Conservation (phyloP, 495 filamentous ascomycete species). For the Penicillium coprophilum region DNA sequence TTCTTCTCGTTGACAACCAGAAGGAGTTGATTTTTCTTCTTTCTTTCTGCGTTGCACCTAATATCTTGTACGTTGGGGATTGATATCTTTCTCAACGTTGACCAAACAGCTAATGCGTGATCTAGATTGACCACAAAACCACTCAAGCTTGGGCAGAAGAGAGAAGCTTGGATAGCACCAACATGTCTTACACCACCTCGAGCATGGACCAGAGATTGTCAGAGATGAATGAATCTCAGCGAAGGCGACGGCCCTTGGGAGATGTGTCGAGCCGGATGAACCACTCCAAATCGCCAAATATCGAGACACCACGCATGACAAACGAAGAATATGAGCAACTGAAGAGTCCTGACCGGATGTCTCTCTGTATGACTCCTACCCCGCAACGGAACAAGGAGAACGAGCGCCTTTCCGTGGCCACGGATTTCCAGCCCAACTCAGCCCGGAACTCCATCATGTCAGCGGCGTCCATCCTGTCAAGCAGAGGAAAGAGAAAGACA, state of each 20-base stretch:
- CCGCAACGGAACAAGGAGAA: constrained; percentile 46
- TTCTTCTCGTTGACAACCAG: neutral
- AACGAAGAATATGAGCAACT: constrained; percentile 29
- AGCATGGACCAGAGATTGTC: constrained; percentile 23
- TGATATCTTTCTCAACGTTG: neutral
- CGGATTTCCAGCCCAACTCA: constrained; percentile 51
- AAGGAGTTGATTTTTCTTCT: neutral
- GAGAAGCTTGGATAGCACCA: neutral
- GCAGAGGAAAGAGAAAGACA: constrained; percentile 66
- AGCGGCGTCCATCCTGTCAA: constrained; percentile 61
- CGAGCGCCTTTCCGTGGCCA: constrained; percentile 53
- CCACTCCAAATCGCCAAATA: constrained; percentile 33
- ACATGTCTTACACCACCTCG: neutral
- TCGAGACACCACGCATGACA: constrained; percentile 23
- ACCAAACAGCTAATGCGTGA: neutral
- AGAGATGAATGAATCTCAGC: constrained; percentile 23
- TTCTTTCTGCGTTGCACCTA: neutral
- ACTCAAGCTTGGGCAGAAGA: neutral
- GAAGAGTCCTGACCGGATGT: constrained; percentile 41
- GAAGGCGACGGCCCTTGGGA: constrained; percentile 47
- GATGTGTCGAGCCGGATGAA: constrained; percentile 51
- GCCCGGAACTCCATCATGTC: constrained; percentile 75
- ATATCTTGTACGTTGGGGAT: constrained; percentile 2
- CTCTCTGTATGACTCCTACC: constrained; percentile 35
- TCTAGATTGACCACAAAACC: constrained; percentile 5